Base-by-base conservation (phyloP, 1,284 basidiomycete genomes). In the Malassezia globosa region DNA sequence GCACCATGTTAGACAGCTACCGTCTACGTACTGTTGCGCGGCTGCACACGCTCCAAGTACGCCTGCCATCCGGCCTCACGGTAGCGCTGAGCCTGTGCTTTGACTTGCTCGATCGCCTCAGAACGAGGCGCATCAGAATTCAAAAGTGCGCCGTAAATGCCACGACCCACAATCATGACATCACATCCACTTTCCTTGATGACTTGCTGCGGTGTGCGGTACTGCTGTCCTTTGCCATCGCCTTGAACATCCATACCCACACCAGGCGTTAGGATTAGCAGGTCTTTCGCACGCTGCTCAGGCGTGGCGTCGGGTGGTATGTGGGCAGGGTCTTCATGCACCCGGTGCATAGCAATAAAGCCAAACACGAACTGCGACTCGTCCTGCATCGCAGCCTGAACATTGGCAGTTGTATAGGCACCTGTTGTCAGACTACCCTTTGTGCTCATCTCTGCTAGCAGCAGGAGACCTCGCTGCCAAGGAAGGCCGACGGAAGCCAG, bases 401-500 rank as follows among this genome's bases (percentile, higher is more conserved):
- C 84, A 0, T 89, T 84, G 33, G 82, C 80, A 50, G 82, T 78
- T 0, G 87, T 92, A 75, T 99, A 99, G 10, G 77, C 69, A 14
- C 87, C 88, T 1, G 78, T 81, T 2, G 90, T 84, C 37, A 99
- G 80, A 27, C 82, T 82, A 5, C 89, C 92, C 54, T 82, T 81
- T 16, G 85, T 86, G 69, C 85, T 89, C 94, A 99, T 99, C 72
- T 97, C 89, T 16, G 92, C 87, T 33, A 99, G 81, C 22, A 99
- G 77, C 38, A 99, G 77, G 7, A 96, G 79, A 0, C 87, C 94
- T 14, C 94, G 80, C 4, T 82, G 81, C 8, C 88, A 79, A 0
- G 88, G 86, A 14, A 82, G 73, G 29, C 94, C 94, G 23, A 96
- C 81, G 3, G 82, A 81, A 1, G 84, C 77, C 24, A 99, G 82